phyloP scores from a whole-genome alignment of 139 green algal species.

The Edaphochlamys debaryana region DNA sequence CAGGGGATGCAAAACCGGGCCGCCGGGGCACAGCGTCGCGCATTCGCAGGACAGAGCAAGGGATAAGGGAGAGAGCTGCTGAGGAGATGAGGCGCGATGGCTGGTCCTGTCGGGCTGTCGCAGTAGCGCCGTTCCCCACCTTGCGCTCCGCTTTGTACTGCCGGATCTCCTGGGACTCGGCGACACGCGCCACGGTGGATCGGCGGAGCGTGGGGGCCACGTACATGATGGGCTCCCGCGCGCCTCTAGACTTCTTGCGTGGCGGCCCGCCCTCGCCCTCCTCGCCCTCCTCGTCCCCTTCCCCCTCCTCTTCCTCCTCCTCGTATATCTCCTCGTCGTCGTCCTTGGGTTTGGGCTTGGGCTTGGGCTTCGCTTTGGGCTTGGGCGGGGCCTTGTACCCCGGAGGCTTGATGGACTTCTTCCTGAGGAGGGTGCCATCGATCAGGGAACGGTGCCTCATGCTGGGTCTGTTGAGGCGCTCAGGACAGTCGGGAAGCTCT shows the following conservation, averaged over 20 bases:
- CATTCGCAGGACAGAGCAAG: too few relatives aligned
- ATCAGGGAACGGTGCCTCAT: neutral
- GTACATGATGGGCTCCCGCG: constrained; percentile 27
- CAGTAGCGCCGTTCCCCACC: too few relatives aligned
- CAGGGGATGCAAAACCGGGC: too few relatives aligned
- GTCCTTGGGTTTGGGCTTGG: constrained; percentile 1
- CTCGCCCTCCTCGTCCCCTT: constrained; percentile 33
- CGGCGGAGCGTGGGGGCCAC: constrained; percentile 51
- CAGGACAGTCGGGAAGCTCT: too few relatives aligned
- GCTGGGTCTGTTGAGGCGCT: too few relatives aligned
- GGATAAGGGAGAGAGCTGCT: too few relatives aligned
- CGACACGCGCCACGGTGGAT: constrained; percentile 43
- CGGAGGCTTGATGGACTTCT: constrained; percentile 21
- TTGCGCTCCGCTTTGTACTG: constrained; percentile 36
- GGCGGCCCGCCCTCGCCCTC: constrained; percentile 1
- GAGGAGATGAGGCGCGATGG: too few relatives aligned
- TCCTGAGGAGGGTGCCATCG: constrained; percentile 16
- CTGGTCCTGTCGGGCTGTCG: too few relatives aligned
- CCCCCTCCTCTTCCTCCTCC: constrained; percentile 24
- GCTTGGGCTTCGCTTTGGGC: constrained; percentile 31
- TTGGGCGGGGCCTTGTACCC: constrained; percentile 4
- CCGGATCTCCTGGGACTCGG: constrained; percentile 29
- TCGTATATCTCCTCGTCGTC: neutral
- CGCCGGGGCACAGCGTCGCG: too few relatives aligned
- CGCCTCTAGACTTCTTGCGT: neutral